Base-by-base conservation (phyloP, 352 stramenopile species). In the Pythium scleroteichum region DNA sequence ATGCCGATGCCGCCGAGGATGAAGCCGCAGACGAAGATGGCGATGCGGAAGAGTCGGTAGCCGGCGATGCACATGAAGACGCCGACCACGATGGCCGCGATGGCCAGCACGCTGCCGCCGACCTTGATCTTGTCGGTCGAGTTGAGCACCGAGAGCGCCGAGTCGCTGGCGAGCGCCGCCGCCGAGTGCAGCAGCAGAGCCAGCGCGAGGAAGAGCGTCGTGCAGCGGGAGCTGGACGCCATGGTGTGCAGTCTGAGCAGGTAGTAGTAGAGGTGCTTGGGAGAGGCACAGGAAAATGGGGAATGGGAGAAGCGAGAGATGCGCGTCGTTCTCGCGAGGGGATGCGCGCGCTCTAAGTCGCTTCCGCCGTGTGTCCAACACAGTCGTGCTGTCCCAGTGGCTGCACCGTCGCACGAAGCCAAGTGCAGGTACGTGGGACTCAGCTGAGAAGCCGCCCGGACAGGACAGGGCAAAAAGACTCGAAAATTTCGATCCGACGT, bases 1-100 rank as follows among this genome's bases (percentile, higher is more conserved):
- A 78, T 62, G n/a, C 74, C 54, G 38, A 88, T 60, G 10, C 79
- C 76, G 12, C 81, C 83, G 19, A 71, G 69, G 24, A 84, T 55
- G 53, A 92, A 92, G 12, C 79, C 81, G 27, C 75, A 71, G 1
- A 79, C 60, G 48, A 90, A 90, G 40, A 87, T 69, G 1, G 74
- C 81, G 4, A 71, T 68, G 19, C 79, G 76, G 69, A 85, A 90
- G 32, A 92, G 59, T 0, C 71, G 70, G 62, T 91, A 91, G 29
- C 83, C 83, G 2, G 71, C 69, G 6, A 81, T 40, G 4, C 40
- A 56, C 52, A 90, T 68, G 5, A 85, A 53, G 3, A 75, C 48
- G 1, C 83, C 83, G 7, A 85, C 66, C 12, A 75, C 55, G 26
- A 89, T 68, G 0, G 71, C 76, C 1, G 68, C 60, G 20, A 73